A percentile compares a stretch with the other conserved stretches of the same genome.
These are phyloP conservation scores for Luffa acutangula DNA, from an alignment of 306 rosid genomes.

Conservation along the genomic window DNA sequence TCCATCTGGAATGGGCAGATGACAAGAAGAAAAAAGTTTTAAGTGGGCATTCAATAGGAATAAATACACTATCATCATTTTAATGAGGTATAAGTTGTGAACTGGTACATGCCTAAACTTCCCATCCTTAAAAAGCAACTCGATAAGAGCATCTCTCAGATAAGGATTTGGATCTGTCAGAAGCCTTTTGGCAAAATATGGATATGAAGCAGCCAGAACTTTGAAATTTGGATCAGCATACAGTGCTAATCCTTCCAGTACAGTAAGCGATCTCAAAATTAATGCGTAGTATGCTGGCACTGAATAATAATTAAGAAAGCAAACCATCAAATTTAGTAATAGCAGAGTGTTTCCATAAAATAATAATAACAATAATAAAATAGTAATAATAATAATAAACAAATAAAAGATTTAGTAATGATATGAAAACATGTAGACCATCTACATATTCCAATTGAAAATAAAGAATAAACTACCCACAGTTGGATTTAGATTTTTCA, in stretches of 20 bases:
- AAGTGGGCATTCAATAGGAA: conserved; percentile 16
- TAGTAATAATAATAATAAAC: neutral
- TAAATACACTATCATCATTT: conserved; percentile 12
- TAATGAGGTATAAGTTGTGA: conserved; percentile 13
- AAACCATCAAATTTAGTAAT: conserved; percentile 20
- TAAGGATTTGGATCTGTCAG: conserved; percentile 96
- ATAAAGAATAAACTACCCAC: neutral
- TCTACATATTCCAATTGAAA: neutral
- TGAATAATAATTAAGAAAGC: conserved; percentile 28
- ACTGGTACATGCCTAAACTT: conserved; percentile 58
- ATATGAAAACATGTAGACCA: neutral
- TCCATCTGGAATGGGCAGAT: conserved; percentile 53
- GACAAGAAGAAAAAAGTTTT: conserved; percentile 15
- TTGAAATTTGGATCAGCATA: conserved; percentile 94
- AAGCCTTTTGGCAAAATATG: conserved; percentile 93
- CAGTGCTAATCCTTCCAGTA: conserved; percentile 89
- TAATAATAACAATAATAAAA: neutral
- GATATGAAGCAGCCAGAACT: conserved; percentile 97
- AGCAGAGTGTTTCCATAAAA: neutral
- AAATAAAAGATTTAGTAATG: neutral
- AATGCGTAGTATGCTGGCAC: conserved; percentile 94
- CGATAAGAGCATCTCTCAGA: conserved; percentile 90
- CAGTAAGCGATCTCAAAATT: conserved; percentile 86
- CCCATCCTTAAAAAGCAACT: conserved; percentile 83
- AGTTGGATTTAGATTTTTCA: neutral